These are phyloP conservation scores for Amphicarpaea edgeworthii DNA, from an alignment of 306 rosid genomes.

Conservation along the genomic window DNA sequence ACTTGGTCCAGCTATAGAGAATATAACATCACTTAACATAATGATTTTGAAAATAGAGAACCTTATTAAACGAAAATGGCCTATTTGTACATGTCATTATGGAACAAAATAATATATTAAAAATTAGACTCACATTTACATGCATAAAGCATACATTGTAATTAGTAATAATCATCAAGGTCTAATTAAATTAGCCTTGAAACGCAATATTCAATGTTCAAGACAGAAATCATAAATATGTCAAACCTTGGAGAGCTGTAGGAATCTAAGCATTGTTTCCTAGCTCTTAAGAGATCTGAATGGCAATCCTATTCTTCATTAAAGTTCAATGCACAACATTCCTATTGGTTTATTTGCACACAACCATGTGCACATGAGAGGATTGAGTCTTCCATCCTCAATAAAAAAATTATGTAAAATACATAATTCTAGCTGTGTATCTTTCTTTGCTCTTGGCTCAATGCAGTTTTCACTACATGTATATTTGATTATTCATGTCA, in stretches of 20 bases:
- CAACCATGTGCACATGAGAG: conserved; percentile 18
- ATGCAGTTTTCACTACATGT: background rate
- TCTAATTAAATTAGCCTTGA: background rate
- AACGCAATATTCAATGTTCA: background rate
- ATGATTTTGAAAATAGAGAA: background rate
- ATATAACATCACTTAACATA: background rate
- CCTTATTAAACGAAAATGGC: background rate
- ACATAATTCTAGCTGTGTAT: background rate
- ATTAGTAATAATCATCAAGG: background rate
- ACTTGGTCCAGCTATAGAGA: too few species aligned
- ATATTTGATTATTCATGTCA: background rate
- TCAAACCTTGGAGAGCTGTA: background rate
- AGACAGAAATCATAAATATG: conserved; percentile 1
- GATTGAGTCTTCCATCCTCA: conserved; percentile 12
- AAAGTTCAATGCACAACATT: background rate
- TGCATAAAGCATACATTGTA: background rate
- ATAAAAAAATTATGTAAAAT: background rate
- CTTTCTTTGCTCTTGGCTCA: background rate
- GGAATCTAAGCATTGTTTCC: background rate
- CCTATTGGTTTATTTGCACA: background rate
- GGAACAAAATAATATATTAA: background rate
- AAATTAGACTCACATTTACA: conserved; percentile 8
- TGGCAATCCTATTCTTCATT: background rate
- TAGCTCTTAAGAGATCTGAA: background rate
- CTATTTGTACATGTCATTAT: conserved; percentile 2